Evolutionary conservation across 345 rosid species (phyloP), one percentile per base, ranked within the genome.

Genomic region (Trapa incisa): DNA sequence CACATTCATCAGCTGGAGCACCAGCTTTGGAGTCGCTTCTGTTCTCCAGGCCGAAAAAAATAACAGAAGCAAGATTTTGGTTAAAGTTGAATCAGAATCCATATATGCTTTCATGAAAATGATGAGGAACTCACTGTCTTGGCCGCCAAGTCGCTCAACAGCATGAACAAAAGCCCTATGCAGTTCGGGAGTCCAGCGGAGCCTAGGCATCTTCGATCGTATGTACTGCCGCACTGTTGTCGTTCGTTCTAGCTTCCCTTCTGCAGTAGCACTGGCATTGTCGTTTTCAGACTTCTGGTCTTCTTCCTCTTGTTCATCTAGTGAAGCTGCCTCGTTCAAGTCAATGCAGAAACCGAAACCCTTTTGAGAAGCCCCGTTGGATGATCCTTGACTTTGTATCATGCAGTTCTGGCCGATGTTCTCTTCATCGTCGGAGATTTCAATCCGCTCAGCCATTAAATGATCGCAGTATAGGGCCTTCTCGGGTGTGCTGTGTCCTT

Each of bases 141-240:
- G 96, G 38, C 96, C 94, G 14, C 97, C 96, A 65, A 91, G 96
- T 72, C 89, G 81, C 70, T 87, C 87, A 4, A 91, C 87, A 2
- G 94, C 96, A 15, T 79, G 85, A 39, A 87, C 81, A 67, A 91
- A 91, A 39, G 91, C 79, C 47, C 80, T 87, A 78, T 91, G 96
- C 54, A 91, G 90, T 58, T 86, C 96, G 4, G 87, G 96, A 73
- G 97, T 91, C 97, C 97, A 91, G 3, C 97, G 83, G 17, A 91
- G 92, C 29, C 97, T 75, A 2, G 96, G 97, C 74, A 79, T 72
- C 75, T 87, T 89, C 12, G 94, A 89, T 75, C 96, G 76, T 54
- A 85, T 77, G 42, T 91, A 88, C 64, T 90, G 96, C 71, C 97
- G 81, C 6, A 89, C 94, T 10, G 68, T 67, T 0, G 68, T 38